Evolutionary conservation across 345 rosid genomes (phyloP), one percentile per base, ranked within the genome.

Genomic region (Syzygium grande): DNA sequence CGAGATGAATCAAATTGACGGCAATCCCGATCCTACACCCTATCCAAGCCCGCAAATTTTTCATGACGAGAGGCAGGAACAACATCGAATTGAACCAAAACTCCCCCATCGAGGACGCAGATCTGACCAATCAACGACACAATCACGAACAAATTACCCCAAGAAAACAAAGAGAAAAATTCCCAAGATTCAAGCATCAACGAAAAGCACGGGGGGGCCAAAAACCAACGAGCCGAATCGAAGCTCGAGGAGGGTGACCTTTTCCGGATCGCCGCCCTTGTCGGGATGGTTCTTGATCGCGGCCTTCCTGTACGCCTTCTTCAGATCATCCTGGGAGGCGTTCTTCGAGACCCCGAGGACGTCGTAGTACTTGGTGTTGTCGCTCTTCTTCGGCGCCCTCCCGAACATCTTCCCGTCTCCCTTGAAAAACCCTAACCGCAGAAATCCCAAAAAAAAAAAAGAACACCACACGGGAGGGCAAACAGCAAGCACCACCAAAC

Each of bases 211-310:
- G 83, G 83, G 19, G 25, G 83, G 8, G 19, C 4, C 6, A 3
- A 86, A 49, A 21, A 0, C 84, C 55, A 43, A 61, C 1, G 34
- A 63, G 52, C 13, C 1, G 27, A 63, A 86, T 51, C 5, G 73
- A 38, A 12, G 56, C 84, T 13, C 34, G 4, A 27, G 13, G 14
- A 34, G 19, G 15, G 7, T 43, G 49, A 91, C 94, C 92, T 93
- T 93, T 84, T 93, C 92, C 19, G 94, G 94, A 83, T 93, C 94
- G 46, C 94, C 94, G 4, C 93, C 94, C 92, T 93, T 93, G 52
- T 93, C 94, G 58, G 94, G 94, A 85, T 93, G 94, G 85, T 93
- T 93, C 90, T 93, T 93, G 84, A 93, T 92, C 10, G 94, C 92
- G 16, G 94, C 94, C 85, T 93, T 93, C 77, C 92, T 85, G 51